Base-by-base conservation (phyloP, 2,329 filamentous ascomycete genomes). In the Colletotrichum coccodes region DNA sequence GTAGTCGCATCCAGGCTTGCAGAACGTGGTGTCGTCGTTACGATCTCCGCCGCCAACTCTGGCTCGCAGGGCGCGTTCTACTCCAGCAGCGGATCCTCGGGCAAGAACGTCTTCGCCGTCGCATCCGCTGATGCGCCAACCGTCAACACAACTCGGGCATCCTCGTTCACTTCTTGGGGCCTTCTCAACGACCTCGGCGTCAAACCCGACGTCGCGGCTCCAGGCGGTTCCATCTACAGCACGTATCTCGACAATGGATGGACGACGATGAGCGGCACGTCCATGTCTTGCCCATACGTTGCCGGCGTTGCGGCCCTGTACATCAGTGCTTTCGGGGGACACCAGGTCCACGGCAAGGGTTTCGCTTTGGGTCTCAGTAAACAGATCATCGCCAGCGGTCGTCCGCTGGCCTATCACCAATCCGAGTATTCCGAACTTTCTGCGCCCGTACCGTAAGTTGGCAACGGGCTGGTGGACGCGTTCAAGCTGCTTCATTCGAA, bases 1-100 rank as follows among this genome's bases (percentile, higher is more conserved):
- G 71, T 80, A 2, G 73, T 85, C 2, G 79, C 81, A 4, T 80
- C 77, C 28, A 77, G 80, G 3, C 75, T 85, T 34, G 82, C 83
- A 16, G 79, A 82, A 6, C 74, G 81, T 34, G 86, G 86, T 18
- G 78, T 87, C 2, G 81, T 86, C 6, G 80, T 86, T 26, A 81
- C 82, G 14, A 82, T 87, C 26, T 82, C 85, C 0, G 85, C 83
- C 6, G 86, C 86, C 23, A 89, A 89, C 62, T 80, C 82, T 30
- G 86, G 86, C 30, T 76, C 76, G 21, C 74, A 77, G 11, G 86
- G 86, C 0, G 79, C 85, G 0, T 87, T 88, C 74, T 84, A 81
- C 47, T 76, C 78, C 7, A 78, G 76, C 47, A 79, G 76, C 7
- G 83, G 82, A 3, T 77, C 83, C 4, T 79, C 81, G 6, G 83